These are phyloP conservation scores for Salisapilia sapeloensis DNA, from an alignment of 352 stramenopile genomes.

Conservation along the genomic window DNA sequence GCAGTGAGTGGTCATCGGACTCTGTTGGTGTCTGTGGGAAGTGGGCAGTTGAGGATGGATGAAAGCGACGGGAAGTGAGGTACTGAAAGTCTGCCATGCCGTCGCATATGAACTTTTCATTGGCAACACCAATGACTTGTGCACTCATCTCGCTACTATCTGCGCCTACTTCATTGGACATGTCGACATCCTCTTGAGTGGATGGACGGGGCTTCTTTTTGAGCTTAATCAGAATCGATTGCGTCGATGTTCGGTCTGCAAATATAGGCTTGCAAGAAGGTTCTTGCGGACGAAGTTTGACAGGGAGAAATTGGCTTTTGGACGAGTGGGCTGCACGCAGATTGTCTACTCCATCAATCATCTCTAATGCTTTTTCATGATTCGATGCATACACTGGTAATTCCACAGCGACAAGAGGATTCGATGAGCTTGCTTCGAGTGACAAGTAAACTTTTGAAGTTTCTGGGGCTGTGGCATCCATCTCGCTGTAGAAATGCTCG, in stretches of 20 bases:
- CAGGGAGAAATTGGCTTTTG: constrained; percentile 60
- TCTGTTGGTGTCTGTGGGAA: constrained; percentile 1
- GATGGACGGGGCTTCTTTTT: constrained; percentile 11
- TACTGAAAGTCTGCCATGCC: constrained; percentile 80
- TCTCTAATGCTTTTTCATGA: constrained; percentile 26
- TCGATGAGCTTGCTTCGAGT: too few species aligned
- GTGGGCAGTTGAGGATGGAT: constrained; percentile 13
- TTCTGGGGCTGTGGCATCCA: too few species aligned
- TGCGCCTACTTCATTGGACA: too few species aligned
- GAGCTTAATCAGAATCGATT: constrained; percentile 38
- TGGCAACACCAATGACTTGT: constrained; percentile 40
- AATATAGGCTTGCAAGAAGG: constrained; percentile 73
- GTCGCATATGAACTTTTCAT: constrained; percentile 73
- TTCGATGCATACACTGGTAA: constrained; percentile 41
- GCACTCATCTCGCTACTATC: constrained; percentile 7
- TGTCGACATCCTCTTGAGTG: too few species aligned
- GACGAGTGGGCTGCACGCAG: constrained; percentile 48
- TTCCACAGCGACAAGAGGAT: constrained; percentile 48
- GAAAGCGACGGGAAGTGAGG: constrained; percentile 46
- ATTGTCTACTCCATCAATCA: constrained; percentile 27
- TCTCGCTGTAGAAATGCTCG: too few species aligned
- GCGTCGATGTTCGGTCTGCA: constrained; percentile 63
- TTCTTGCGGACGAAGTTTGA: constrained; percentile 56
- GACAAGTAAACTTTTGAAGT: too few species aligned
- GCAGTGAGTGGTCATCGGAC: background rate